Percentiles rank a stretch among this genome's conserved stretches.
Evolutionary conservation across 495 filamentous ascomycete genomes (phyloP).

Genomic region (Aspergillus conjunctus): DNA sequence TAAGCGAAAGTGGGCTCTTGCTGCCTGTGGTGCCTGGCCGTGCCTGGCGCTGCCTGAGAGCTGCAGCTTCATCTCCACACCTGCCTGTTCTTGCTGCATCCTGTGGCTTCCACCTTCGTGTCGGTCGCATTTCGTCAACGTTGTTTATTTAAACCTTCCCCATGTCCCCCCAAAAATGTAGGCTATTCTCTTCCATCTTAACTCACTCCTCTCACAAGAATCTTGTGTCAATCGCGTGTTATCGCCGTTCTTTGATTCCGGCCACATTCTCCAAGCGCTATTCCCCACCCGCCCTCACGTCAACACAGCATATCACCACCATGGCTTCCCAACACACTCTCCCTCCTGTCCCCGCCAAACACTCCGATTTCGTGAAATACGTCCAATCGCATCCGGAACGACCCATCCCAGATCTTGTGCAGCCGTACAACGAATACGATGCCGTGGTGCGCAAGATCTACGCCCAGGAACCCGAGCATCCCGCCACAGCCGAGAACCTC

Average conservation of each 20-base stretch:
- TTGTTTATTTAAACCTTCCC: neutral
- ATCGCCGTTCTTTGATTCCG: neutral
- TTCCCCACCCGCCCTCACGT: neutral
- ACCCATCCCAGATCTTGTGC: constrained; percentile 58
- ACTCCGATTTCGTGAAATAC: constrained; percentile 11
- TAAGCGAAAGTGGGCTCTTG: neutral
- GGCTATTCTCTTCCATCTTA: neutral
- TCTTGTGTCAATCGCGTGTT: neutral
- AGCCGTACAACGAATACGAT: constrained; percentile 71
- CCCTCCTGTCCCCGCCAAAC: constrained; percentile 10
- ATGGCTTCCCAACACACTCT: constrained; percentile 6
- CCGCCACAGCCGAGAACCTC: constrained; percentile 57
- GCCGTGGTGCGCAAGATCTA: constrained; percentile 66
- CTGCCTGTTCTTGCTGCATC: neutral
- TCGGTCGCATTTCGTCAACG: neutral
- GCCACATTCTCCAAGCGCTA: neutral
- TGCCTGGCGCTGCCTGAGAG: constrained; percentile 4
- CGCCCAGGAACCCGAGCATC: constrained; percentile 66
- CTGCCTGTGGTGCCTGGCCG: neutral
- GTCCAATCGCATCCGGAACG: constrained; percentile 51
- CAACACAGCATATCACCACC: neutral
- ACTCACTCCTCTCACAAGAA: neutral
- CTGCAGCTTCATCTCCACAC: neutral
- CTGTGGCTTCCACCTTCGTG: neutral
- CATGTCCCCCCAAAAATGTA: neutral